phyloP scores from a whole-genome alignment of 2,329 filamentous ascomycete genomes.

The Aspergillus sp. region DNA sequence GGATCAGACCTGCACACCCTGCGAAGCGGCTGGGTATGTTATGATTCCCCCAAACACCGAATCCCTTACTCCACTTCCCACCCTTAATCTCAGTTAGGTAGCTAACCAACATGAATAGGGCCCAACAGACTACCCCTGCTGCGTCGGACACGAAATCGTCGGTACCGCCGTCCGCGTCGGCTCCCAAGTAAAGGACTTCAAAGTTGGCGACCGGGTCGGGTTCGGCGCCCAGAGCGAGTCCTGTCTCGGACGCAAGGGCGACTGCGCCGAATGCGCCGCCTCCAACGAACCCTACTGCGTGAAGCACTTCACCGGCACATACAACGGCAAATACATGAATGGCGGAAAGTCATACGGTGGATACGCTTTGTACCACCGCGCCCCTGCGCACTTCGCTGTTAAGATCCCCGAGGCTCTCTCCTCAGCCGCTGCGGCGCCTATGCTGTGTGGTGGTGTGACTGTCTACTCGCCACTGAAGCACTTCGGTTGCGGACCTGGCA shows the following conservation, averaged over 20 bases:
- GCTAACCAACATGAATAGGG: conserved; percentile 18
- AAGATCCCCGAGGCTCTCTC: conserved; percentile 56
- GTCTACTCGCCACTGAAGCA: conserved; percentile 68
- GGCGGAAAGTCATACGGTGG: conserved; percentile 68
- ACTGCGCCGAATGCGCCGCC: conserved; percentile 55
- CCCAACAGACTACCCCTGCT: conserved; percentile 43
- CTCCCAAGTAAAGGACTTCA: conserved; percentile 32
- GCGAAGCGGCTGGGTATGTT: conserved; percentile 47
- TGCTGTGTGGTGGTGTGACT: conserved; percentile 78
- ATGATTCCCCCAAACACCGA: neutral
- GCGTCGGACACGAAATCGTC: conserved; percentile 66
- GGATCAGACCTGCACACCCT: conserved; percentile 61
- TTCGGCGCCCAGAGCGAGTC: conserved; percentile 62
- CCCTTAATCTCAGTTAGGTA: too few relatives aligned
- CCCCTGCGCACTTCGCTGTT: conserved; percentile 58
- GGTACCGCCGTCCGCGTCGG: conserved; percentile 61
- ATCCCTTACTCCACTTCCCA: neutral
- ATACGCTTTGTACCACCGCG: conserved; percentile 58
- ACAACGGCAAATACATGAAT: conserved; percentile 40
- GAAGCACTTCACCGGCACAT: conserved; percentile 31
- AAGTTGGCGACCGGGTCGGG: conserved; percentile 43
- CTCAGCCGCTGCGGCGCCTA: conserved; percentile 61
- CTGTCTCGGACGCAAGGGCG: conserved; percentile 46
- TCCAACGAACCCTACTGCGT: conserved; percentile 41
- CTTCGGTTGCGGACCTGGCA: conserved; percentile 68